These are phyloP conservation scores for Chamaecrista fasciculata DNA, from an alignment of 306 rosid genomes.

Conservation along the genomic window DNA sequence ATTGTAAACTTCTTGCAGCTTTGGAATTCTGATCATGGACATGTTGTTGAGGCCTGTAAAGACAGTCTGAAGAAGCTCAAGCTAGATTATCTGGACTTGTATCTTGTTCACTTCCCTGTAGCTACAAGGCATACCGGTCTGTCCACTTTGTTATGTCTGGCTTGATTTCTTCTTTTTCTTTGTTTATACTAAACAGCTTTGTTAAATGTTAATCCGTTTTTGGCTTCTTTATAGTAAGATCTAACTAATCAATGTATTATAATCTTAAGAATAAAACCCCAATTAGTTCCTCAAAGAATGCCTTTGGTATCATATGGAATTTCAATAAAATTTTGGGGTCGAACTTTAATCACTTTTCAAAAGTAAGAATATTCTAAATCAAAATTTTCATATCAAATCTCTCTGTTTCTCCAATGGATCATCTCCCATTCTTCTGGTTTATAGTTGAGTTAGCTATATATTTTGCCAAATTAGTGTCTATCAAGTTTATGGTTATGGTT, in stretches of 20 bases:
- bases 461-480: not conserved
- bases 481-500: not conserved
- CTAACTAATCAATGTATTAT: conserved; percentile 1
- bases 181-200: not conserved
- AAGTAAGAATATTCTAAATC: not conserved
- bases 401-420: not conserved
- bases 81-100: conserved; percentile 75
- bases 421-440: not conserved
- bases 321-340: no score
- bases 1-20: conserved; percentile 54
- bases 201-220: not conserved
- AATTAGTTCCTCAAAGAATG: no score
- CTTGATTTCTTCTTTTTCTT: conserved; percentile 2
- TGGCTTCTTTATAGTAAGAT: not conserved
- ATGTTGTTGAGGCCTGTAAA: conserved; percentile 80
- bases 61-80: conserved; percentile 85
- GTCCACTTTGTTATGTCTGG: not conserved
- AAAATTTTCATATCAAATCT: not conserved
- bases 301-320: no score
- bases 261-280: not conserved
- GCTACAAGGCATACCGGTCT: conserved; percentile 75
- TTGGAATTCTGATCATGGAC: conserved; percentile 98
- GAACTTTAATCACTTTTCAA: not conserved
- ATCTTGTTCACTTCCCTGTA: conserved; percentile 86
- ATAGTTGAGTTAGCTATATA: not conserved